phyloP scores from a whole-genome alignment of 176 grass and related monocot species.

The Carex pumila region DNA sequence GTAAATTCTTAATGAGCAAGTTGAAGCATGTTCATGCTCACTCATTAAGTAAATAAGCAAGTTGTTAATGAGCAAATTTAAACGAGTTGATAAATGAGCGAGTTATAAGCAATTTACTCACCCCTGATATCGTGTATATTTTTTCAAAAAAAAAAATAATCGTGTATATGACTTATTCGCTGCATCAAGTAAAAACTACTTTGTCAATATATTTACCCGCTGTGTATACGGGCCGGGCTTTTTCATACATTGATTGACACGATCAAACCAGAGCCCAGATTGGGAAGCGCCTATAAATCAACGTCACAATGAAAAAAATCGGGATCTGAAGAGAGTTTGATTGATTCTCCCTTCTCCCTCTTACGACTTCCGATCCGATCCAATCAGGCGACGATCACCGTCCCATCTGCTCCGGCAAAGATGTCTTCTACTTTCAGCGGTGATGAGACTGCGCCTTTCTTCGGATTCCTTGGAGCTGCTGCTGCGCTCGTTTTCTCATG shows the following conservation, averaged over 20 bases:
- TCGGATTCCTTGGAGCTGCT: slow-evolving; percentile 97
- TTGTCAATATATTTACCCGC: no score
- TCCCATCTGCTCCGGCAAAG: slow-evolving; percentile 21
- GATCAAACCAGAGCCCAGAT: not conserved
- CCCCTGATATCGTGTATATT: no score
- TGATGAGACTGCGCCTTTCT: slow-evolving; percentile 98
- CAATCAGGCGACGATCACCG: slow-evolving; percentile 3
- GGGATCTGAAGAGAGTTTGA: slow-evolving; percentile 7
- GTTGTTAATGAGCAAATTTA: no score
- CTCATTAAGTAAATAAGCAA: no score
- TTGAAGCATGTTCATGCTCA: no score
- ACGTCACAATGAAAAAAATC: not conserved
- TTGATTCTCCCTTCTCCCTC: slow-evolving; percentile 11
- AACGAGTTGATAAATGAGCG: no score
- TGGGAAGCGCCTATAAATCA: not conserved
- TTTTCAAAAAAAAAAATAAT: no score
- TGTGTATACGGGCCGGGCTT: not conserved
- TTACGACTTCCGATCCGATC: slow-evolving; percentile 22
- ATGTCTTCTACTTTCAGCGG: slow-evolving; percentile 77
- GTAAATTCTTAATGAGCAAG: no score
- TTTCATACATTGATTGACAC: not conserved
- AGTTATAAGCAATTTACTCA: no score
- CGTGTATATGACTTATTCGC: no score
- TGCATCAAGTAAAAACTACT: no score
- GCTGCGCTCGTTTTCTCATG: slow-evolving; percentile 97